Evolutionary conservation across 306 rosid genomes (phyloP), one percentile per base, ranked within the genome.

Genomic region (Geum urbanum): DNA sequence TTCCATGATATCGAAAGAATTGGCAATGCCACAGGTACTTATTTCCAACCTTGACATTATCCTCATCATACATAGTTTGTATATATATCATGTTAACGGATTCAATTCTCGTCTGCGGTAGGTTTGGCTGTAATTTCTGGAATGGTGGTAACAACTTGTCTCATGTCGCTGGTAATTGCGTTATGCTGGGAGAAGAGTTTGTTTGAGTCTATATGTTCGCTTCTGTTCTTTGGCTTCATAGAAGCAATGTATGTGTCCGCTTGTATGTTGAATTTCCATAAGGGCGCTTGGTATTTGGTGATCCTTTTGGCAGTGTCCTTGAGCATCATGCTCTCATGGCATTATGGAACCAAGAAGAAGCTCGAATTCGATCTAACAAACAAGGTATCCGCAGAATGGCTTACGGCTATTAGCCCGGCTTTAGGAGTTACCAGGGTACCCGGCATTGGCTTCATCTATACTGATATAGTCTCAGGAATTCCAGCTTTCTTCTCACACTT

Each of bases 401-500:
- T 91, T 4, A 80, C 80, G 39, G 84, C 85, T 41, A 78, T 83
- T 46, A 78, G 90, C 74, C 87, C 87, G 18, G 84, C 82, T 63
- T 92, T 91, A 6, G 95, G 92, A 66, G 86, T 91, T 62, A 81
- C 90, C 24, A 78, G 95, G 73, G 87, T 91, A 58, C 87, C 89
- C 0, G 97, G 95, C 65, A 86, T 91, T 35, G 95, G 97, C 67
- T 88, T 91, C 80, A 86, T 91, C 49, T 81, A 91, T 86, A 83
- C 92, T 0, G 95, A 88, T 73, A 70, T 91, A 49, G 86, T 88
- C 2, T 71, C 87, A 8, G 92, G 92, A 81, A 84, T 91, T 58
- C 97, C 95, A n/a, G 87, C 95, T 62, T 91, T 91, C 84, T 91
- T 91, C 82, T 86, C 97, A 32, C 95, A 88, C 64, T 91, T 91